These are phyloP conservation scores for Lactifluus echinatus DNA, from an alignment of 768 basidiomycete genomes.

Conservation along the genomic window DNA sequence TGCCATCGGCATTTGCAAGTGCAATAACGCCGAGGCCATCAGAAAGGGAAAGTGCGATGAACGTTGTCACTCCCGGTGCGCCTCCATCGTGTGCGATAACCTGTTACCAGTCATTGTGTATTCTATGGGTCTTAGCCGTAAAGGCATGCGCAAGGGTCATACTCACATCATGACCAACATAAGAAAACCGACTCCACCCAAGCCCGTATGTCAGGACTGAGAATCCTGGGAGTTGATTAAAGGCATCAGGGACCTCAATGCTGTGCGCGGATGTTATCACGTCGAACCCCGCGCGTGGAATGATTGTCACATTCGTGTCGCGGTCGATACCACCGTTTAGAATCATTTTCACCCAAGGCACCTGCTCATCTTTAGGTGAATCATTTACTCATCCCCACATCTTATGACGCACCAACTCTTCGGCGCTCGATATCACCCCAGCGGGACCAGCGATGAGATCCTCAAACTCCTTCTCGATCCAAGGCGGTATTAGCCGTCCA, in stretches of 20 bases:
- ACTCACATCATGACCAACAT: constrained; percentile 35
- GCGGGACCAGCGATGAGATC: constrained; percentile 32
- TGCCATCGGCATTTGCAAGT: constrained; percentile 22
- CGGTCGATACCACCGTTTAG: constrained; percentile 30
- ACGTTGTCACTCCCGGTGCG: constrained; percentile 29
- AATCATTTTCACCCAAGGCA: constrained; percentile 31
- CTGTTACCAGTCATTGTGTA: constrained; percentile 21
- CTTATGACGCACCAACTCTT: constrained; percentile 34
- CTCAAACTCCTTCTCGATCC: constrained; percentile 23
- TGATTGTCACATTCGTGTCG: constrained; percentile 26
- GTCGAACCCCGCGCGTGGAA: constrained; percentile 27
- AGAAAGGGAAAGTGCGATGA: constrained; percentile 29
- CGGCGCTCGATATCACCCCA: constrained; percentile 36
- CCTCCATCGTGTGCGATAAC: constrained; percentile 27
- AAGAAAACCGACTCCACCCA: constrained; percentile 35
- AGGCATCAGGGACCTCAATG: constrained; percentile 19
- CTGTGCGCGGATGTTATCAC: constrained; percentile 28
- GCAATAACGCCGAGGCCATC: constrained; percentile 30
- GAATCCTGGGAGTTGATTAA: constrained; percentile 4
- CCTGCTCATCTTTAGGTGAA: constrained; percentile 28
- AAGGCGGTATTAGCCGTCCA: constrained; percentile 29
- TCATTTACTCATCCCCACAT: neutral
- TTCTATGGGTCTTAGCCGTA: neutral
- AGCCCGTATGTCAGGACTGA: constrained; percentile 32
- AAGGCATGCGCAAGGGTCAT: neutral